Conservation (phyloP, 805 yeast species). For the Candida rishiriensis region DNA sequence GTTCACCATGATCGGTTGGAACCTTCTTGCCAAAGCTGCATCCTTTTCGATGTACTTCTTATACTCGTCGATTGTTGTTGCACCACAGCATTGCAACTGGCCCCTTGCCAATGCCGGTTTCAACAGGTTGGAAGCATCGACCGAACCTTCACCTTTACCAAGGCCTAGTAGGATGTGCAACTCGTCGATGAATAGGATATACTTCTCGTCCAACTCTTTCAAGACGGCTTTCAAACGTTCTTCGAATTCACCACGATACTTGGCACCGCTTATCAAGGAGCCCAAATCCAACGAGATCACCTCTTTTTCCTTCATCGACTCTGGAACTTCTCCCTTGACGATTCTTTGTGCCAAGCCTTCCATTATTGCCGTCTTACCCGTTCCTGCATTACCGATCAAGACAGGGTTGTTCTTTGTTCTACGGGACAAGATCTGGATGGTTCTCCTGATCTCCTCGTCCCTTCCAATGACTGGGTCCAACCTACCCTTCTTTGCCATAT, state of each 20-base stretch:
- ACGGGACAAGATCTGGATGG: slow-evolving; percentile 86
- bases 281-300: slow-evolving; percentile 85
- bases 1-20: slow-evolving; percentile 78
- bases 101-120: slow-evolving; percentile 96
- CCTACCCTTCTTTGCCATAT: slow-evolving; percentile 82
- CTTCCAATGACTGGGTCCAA: slow-evolving; percentile 96
- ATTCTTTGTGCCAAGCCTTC: slow-evolving; percentile 96
- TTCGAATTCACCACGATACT: slow-evolving; percentile 94
- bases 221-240: slow-evolving; percentile 78
- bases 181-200: slow-evolving; percentile 86
- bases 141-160: slow-evolving; percentile 91
- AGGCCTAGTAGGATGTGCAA: slow-evolving; percentile 84
- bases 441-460: slow-evolving; percentile 90
- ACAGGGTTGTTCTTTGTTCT: slow-evolving; percentile 96
- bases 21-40: slow-evolving; percentile 91
- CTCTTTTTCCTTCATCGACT: slow-evolving; percentile 80
- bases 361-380: slow-evolving; percentile 95
- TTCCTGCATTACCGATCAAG: slow-evolving; percentile 93
- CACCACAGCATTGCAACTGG: slow-evolving; percentile 88
- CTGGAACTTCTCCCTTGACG: slow-evolving; percentile 89
- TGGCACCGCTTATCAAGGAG: slow-evolving; percentile 88
- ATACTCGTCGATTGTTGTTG: slow-evolving; percentile 93
- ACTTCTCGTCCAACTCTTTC: slow-evolving; percentile 74
- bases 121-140: slow-evolving; percentile 89
- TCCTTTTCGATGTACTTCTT: slow-evolving; percentile 92